phyloP scores from a whole-genome alignment of 139 green algal species.

The Penium margaritaceum region DNA sequence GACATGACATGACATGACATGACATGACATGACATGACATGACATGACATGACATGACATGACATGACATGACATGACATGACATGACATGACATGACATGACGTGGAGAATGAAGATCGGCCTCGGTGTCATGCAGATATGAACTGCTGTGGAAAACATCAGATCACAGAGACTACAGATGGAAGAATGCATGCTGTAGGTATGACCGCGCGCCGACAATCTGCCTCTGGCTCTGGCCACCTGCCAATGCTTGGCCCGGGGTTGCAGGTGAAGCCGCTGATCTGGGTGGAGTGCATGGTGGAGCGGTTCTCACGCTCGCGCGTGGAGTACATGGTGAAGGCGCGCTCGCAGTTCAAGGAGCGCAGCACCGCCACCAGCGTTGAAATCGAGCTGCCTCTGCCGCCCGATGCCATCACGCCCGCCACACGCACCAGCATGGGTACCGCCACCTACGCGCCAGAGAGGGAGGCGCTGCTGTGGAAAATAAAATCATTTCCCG shows the following conservation, averaged over 20 bases:
- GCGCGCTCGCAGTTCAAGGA: conserved; percentile 86
- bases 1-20: no score
- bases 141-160: no score
- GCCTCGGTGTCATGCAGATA: no score
- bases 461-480: conserved; percentile 89
- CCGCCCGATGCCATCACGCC: conserved; percentile 80
- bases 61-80: no score
- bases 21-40: no score
- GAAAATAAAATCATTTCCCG: conserved; percentile 94
- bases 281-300: conserved; percentile 92
- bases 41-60: no score
- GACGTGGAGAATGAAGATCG: no score
- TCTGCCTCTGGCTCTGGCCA: no score
- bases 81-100: no score
- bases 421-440: conserved; percentile 59
- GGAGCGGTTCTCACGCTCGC: conserved; percentile 73
- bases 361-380: conserved; percentile 68
- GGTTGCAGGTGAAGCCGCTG: conserved; percentile 58
- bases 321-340: conserved; percentile 94
- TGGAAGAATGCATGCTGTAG: no score
- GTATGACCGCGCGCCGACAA: no score
- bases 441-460: conserved; percentile 77
- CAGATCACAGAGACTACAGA: no score
- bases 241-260: neutral
- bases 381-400: conserved; percentile 90